Percentiles rank a stretch among this genome's conserved stretches.
phyloP scores from a whole-genome alignment of 768 basidiomycete genomes.

The Pisolithus albus region DNA sequence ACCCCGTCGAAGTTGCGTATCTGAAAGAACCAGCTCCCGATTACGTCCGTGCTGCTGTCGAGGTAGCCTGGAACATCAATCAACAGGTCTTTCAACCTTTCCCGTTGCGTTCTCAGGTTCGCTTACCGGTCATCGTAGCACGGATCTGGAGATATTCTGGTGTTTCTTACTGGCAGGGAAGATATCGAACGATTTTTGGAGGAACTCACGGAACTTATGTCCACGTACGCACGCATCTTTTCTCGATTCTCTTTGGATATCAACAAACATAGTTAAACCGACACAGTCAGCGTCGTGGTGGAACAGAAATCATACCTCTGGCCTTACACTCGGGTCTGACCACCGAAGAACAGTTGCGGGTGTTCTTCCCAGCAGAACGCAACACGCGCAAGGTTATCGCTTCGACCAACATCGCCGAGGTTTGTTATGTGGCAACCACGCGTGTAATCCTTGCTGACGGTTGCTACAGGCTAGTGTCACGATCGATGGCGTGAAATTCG shows the following conservation, averaged over 20 bases:
- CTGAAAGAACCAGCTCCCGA: constrained; percentile 69
- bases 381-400: constrained; percentile 86
- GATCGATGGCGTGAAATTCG: constrained; percentile 91
- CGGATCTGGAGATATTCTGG: constrained; percentile 80
- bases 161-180: constrained; percentile 93
- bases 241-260: background rate
- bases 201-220: constrained; percentile 68
- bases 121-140: constrained; percentile 40
- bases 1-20: constrained; percentile 91
- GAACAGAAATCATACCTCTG: constrained; percentile 54
- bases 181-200: constrained; percentile 91
- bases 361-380: constrained; percentile 72
- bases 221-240: constrained; percentile 40
- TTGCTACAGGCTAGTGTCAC: constrained; percentile 79
- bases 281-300: constrained; percentile 46
- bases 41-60: constrained; percentile 76
- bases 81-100: constrained; percentile 47
- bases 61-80: constrained; percentile 79
- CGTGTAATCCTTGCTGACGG: background rate
- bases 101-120: background rate
- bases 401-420: constrained; percentile 95
- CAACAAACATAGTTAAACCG: background rate
- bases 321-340: constrained; percentile 87
- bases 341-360: constrained; percentile 78
- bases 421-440: constrained; percentile 20